Evolutionary conservation across 805 yeast species (phyloP), one percentile per base, ranked within the genome.

Genomic region (Wickerhamomyces subpelliculosus): DNA sequence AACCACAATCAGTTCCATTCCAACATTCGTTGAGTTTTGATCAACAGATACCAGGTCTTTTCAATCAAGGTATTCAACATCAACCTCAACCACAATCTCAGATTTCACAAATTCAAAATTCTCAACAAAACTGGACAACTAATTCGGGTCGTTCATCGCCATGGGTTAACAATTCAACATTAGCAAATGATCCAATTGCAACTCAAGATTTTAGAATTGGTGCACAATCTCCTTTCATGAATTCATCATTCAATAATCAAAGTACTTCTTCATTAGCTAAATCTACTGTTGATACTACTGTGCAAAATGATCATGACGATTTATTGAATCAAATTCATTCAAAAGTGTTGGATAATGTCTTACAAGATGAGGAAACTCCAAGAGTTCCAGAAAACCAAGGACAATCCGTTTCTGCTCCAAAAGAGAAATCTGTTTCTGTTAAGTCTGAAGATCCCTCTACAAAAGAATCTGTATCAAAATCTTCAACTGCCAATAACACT

Each of bases 341-440:
- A 17, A 62, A 65, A 4, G 72, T 68, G 19, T 61, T 70, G 16
- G 61, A 63, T 27, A 67, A 60, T 27, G 65, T 70, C 27, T 58
- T 68, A 42, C 49, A 51, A 26, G 65, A 62, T 13, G 64, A 50
- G 2, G 55, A 45, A 18, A 27, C 32, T 17, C 14, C 20, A 21
- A 11, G 24, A 20, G 33, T 25, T 17, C 7, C 22, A 20, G 19
- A 22, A 22, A 22, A 8, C 7, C 10, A 22, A 10, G 10, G 10
- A 22, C 24, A 22, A 16, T 14, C 35, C 11, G 27, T 9, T 21
- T 8, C 31, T n/a, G 20, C 22, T 11, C 5, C 30, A n/a, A n/a
- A 10, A 6, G 17, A 20, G 19, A 7, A 20, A 26, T 10, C 30
- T 12, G 27, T 9, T 19, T 4, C 30, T n/a, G n/a, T n/a, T n/a